Conservation (phyloP, 164 flowering plant species). For the Vitis vinifera region ASM3070453v1 NC_081805.1:21044501-21045000, state of each 20-base stretch:
- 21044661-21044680: too few species aligned
- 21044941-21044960: conserved; percentile 41
- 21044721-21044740: background rate
- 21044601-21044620: too few species aligned
- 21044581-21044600: too few species aligned
- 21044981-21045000: background rate
- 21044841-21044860: conserved; percentile 57
- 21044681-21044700: too few species aligned
- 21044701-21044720: too few species aligned
- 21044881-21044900: conserved; percentile 82
- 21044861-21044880: conserved; percentile 38
- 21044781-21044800: background rate
- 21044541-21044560: too few species aligned
- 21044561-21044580: too few species aligned
- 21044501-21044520: too few species aligned
- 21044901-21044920: conserved; percentile 58
- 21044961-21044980: background rate
- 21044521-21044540: too few species aligned
- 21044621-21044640: too few species aligned
- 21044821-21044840: conserved; percentile 65
- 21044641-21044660: too few species aligned
- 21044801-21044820: conserved; percentile 17
- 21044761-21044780: background rate
- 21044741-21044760: background rate
- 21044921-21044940: conserved; percentile 74